Percentiles rank a stretch among this genome's conserved stretches.
Evolutionary conservation across 768 basidiomycete genomes (phyloP).

Genomic region (Lactifluus subvellereus): DNA sequence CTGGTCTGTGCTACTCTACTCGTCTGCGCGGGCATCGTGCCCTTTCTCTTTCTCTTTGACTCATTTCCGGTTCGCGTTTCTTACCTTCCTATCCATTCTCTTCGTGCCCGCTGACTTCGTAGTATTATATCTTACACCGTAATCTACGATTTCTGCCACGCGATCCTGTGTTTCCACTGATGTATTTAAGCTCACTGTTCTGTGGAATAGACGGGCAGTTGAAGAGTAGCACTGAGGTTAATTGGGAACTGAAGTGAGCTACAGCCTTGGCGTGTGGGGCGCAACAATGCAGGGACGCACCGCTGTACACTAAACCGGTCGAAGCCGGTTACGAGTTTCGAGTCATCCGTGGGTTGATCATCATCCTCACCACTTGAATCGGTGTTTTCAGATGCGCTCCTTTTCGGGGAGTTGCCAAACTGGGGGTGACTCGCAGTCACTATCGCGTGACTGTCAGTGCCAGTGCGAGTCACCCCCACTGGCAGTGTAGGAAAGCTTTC

Average conservation of each 20-base stretch:
- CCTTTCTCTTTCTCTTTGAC: too few species aligned
- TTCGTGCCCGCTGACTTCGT: too few species aligned
- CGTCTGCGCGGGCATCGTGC: too few species aligned
- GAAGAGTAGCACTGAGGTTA: constrained; percentile 42
- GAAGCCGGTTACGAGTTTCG: constrained; percentile 65
- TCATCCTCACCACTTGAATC: constrained; percentile 57
- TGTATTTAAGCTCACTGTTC: too few species aligned
- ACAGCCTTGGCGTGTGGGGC: constrained; percentile 39
- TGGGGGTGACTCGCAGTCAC: background rate
- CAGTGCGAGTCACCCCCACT: too few species aligned
- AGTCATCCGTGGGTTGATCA: constrained; percentile 48
- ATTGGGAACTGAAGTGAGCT: constrained; percentile 62
- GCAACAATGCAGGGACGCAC: constrained; percentile 49
- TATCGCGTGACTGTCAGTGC: background rate
- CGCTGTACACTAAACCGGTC: constrained; percentile 74
- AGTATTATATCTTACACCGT: too few species aligned
- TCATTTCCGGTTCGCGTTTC: too few species aligned
- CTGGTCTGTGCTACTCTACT: too few species aligned
- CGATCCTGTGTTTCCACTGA: too few species aligned
- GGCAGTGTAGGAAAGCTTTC: too few species aligned
- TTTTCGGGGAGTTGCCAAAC: constrained; percentile 44
- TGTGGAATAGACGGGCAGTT: constrained; percentile 26
- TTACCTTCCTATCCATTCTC: too few species aligned
- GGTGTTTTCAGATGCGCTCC: constrained; percentile 34
- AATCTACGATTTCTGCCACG: too few species aligned